phyloP scores from a whole-genome alignment of 371 early-diverging fungal species.

The Mucor lusitanicus region DNA sequence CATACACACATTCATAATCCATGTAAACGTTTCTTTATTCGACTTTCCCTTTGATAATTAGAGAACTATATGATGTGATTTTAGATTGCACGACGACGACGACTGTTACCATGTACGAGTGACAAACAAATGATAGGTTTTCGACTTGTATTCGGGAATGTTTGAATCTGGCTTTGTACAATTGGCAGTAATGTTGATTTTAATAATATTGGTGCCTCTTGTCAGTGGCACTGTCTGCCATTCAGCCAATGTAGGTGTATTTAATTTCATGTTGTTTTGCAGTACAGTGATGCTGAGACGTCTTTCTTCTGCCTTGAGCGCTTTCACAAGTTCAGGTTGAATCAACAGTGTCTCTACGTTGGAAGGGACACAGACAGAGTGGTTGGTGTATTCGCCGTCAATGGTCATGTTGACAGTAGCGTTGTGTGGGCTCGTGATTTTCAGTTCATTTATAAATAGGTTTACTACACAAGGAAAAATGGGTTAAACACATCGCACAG shows the following conservation, averaged over 20 bases:
- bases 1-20: neutral
- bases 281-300: conserved; percentile 31
- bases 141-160: conserved; percentile 36
- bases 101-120: conserved; percentile 26
- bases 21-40: neutral
- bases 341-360: conserved; percentile 27
- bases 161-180: conserved; percentile 25
- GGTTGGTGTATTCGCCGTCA: conserved; percentile 32
- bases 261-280: conserved; percentile 38
- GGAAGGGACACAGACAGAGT: conserved; percentile 33
- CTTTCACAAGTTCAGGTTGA: conserved; percentile 23
- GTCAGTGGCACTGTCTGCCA: conserved; percentile 30
- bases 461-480: conserved; percentile 3
- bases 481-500: too few species aligned
- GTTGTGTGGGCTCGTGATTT: conserved; percentile 5
- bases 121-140: conserved; percentile 43
- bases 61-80: neutral
- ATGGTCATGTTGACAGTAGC: conserved; percentile 14
- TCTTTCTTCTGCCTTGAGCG: conserved; percentile 20
- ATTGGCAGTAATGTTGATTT: conserved; percentile 41
- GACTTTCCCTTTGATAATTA: neutral
- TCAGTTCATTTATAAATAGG: conserved; percentile 10
- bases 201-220: conserved; percentile 35
- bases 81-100: too few species aligned
- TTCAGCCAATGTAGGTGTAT: conserved; percentile 10